Evolutionary conservation across 2,329 filamentous ascomycete species (phyloP).

Genomic region (Paracoccidioides brasiliensis): DNA sequence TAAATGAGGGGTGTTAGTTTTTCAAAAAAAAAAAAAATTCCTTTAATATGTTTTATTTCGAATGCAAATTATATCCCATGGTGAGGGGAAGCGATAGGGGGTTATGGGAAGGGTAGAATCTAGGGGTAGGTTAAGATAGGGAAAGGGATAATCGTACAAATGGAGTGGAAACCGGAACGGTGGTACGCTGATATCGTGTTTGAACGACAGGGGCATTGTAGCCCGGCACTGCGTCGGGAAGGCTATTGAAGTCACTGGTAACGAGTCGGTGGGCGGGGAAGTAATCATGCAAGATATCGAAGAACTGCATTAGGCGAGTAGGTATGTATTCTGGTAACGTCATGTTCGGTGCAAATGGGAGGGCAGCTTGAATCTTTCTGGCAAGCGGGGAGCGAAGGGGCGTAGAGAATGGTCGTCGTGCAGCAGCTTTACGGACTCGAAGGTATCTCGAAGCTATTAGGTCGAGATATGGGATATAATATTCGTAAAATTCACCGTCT

Average conservation of each 20-base stretch:
- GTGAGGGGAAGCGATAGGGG: no score
- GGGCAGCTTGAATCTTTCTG: conserved; percentile 47
- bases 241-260: conserved; percentile 75
- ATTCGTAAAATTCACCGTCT: conserved; percentile 85
- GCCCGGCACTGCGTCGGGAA: conserved; percentile 71
- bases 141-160: conserved; percentile 47
- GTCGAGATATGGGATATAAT: conserved; percentile 71
- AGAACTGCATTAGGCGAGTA: conserved; percentile 91
- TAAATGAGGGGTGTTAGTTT: background rate
- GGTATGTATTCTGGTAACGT: conserved; percentile 85
- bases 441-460: conserved; percentile 72
- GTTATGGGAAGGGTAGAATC: conserved; percentile 4
- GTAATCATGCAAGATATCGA: conserved; percentile 72
- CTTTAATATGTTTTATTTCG: background rate
- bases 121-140: background rate
- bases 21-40: no score
- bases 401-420: conserved; percentile 30
- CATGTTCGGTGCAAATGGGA: conserved; percentile 64
- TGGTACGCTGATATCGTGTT: conserved; percentile 75
- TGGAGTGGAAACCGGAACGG: conserved; percentile 79
- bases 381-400: conserved; percentile 38
- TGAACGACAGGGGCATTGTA: conserved; percentile 93
- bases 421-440: conserved; percentile 66
- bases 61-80: no score
- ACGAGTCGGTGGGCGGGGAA: conserved; percentile 85